Percentiles rank a stretch among this genome's conserved stretches.
These are phyloP conservation scores for Hanseniaspora vineae DNA, from an alignment of 805 yeast species.

Conservation along the genomic window DNA sequence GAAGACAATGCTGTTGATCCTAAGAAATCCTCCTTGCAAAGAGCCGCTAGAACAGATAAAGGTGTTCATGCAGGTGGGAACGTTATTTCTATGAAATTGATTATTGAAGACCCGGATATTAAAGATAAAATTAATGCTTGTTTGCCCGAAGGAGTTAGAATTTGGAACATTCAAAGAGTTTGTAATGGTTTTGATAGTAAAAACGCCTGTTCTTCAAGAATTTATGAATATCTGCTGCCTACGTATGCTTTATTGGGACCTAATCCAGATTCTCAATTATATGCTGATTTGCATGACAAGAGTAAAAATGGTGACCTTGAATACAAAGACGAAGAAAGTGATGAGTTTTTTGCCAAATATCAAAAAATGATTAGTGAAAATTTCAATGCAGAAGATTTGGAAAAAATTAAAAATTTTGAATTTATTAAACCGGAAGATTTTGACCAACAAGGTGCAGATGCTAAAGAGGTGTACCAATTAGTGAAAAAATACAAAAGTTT, in stretches of 20 bases:
- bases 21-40: constrained; percentile 75
- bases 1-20: constrained; percentile 78
- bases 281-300: constrained; percentile 37
- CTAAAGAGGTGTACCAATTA: constrained; percentile 20
- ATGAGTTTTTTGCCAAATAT: constrained; percentile 55
- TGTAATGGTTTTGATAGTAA: constrained; percentile 90
- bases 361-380: constrained; percentile 26
- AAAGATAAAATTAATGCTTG: constrained; percentile 57
- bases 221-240: constrained; percentile 89
- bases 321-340: constrained; percentile 47
- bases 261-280: constrained; percentile 59
- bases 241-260: constrained; percentile 86
- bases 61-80: constrained; percentile 98
- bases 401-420: constrained; percentile 15
- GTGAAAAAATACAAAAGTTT: constrained; percentile 43
- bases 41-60: constrained; percentile 84
- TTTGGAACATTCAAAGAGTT: constrained; percentile 87
- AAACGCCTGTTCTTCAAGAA: constrained; percentile 88
- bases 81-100: constrained; percentile 71
- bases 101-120: constrained; percentile 62
- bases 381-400: constrained; percentile 17
- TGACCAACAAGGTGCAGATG: constrained; percentile 17
- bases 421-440: constrained; percentile 4
- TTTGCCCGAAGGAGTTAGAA: constrained; percentile 75
- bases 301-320: constrained; percentile 4